Conservation (phyloP, 2,329 filamentous ascomycete species). For the Diaporthe humulicola region DNA sequence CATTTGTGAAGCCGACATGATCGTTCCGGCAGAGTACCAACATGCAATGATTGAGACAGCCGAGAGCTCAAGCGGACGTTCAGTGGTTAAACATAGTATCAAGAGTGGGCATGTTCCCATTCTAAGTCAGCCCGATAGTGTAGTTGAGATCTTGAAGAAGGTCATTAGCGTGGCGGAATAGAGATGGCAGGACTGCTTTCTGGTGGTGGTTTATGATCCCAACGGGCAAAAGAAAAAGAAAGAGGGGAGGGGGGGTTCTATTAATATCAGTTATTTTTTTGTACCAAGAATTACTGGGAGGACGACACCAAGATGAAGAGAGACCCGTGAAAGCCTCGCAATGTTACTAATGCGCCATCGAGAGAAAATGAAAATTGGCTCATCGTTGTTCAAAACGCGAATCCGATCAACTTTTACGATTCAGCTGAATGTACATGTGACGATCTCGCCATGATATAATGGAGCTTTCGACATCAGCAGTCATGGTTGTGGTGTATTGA, state of each 20-base stretch:
- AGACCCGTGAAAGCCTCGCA: conserved; percentile 1
- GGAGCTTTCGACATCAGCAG: background rate
- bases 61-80: background rate
- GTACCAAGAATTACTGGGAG: background rate
- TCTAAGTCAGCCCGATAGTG: conserved; percentile 7
- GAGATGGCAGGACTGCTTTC: conserved; percentile 4
- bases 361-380: background rate
- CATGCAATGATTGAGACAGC: conserved; percentile 14
- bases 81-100: conserved; percentile 8
- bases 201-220: background rate
- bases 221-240: no score
- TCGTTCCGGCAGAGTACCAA: conserved; percentile 11
- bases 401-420: background rate
- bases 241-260: background rate
- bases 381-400: conserved; percentile 6
- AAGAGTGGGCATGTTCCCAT: conserved; percentile 16
- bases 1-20: conserved; percentile 5
- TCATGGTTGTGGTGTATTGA: background rate
- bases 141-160: conserved; percentile 3
- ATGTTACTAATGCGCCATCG: conserved; percentile 1
- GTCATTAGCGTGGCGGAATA: conserved; percentile 6
- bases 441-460: conserved; percentile 1
- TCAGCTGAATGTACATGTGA: background rate
- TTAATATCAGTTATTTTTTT: background rate
- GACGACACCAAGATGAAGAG: background rate